These are phyloP conservation scores for Linum usitatissimum DNA, from an alignment of 345 rosid genomes.

Conservation along the genomic window DNA sequence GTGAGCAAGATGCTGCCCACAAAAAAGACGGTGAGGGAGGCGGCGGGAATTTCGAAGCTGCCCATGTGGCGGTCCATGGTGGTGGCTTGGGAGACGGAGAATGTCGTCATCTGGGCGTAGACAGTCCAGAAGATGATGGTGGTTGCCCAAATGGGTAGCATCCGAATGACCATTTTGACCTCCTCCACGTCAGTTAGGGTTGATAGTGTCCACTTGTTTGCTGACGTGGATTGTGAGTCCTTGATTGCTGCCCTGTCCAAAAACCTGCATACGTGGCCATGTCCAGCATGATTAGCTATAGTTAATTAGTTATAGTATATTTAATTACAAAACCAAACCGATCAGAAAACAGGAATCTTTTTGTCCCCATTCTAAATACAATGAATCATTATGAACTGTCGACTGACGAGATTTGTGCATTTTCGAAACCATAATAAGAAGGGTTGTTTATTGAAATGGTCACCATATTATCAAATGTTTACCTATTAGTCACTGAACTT, in stretches of 20 bases:
- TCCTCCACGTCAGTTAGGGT: slow-evolving; percentile 92
- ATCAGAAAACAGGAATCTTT: no score
- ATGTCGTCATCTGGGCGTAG: slow-evolving; percentile 86
- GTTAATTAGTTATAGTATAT: no score
- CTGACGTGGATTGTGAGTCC: slow-evolving; percentile 20
- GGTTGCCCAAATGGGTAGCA: slow-evolving; percentile 94
- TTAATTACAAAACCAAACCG: no score
- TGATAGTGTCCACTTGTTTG: slow-evolving; percentile 65
- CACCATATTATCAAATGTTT: no score
- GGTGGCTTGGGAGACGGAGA: slow-evolving; percentile 85
- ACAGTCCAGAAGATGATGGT: slow-evolving; percentile 88
- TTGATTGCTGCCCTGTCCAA: slow-evolving; percentile 78
- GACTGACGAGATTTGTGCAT: no score
- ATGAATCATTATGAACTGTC: no score
- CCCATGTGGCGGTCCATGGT: slow-evolving; percentile 92
- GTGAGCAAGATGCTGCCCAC: slow-evolving; percentile 78
- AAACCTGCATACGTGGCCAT: slow-evolving; percentile 36
- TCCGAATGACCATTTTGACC: slow-evolving; percentile 71
- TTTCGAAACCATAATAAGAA: no score
- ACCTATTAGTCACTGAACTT: no score
- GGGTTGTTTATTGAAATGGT: no score
- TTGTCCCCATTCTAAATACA: no score
- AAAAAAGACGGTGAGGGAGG: slow-evolving; percentile 65
- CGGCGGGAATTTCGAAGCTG: slow-evolving; percentile 65
- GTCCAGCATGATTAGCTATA: no score